Conservation (phyloP, 2,329 filamentous ascomycete species). For the Juglanconis sp. region DNA sequence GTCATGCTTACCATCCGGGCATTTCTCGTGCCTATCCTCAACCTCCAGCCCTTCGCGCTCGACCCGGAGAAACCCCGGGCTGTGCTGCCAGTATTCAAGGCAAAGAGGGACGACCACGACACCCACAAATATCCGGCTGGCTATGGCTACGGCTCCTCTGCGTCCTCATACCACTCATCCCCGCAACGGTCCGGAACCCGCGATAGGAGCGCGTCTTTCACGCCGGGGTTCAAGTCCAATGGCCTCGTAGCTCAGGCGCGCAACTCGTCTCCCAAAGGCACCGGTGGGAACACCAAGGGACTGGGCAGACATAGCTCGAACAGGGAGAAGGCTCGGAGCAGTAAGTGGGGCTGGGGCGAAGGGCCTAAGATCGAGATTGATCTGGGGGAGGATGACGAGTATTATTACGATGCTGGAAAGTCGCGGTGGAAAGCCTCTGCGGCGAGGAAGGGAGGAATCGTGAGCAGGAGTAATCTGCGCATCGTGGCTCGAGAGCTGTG, state of each 20-base stretch:
- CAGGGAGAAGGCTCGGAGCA: slow-evolving; percentile 23
- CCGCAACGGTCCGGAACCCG: slow-evolving; percentile 23
- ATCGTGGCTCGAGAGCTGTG: slow-evolving; percentile 59
- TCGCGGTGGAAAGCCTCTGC: slow-evolving; percentile 29
- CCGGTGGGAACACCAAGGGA: slow-evolving; percentile 25
- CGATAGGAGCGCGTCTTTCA: slow-evolving; percentile 23
- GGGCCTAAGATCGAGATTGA: slow-evolving; percentile 55
- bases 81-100: slow-evolving; percentile 49
- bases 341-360: slow-evolving; percentile 16
- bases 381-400: slow-evolving; percentile 40
- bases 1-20: slow-evolving; percentile 51
- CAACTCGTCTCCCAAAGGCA: slow-evolving; percentile 25
- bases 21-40: slow-evolving; percentile 53
- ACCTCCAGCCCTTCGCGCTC: slow-evolving; percentile 52
- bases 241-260: slow-evolving; percentile 19
- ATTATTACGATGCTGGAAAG: slow-evolving; percentile 41
- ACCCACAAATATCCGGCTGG: slow-evolving; percentile 25
- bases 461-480: slow-evolving; percentile 34
- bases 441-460: slow-evolving; percentile 5
- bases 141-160: slow-evolving; percentile 29
- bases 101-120: slow-evolving; percentile 49
- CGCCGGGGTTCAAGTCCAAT: slow-evolving; percentile 18
- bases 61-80: slow-evolving; percentile 29
- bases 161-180: slow-evolving; percentile 30
- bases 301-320: slow-evolving; percentile 43